Percentiles rank a stretch among this genome's conserved stretches.
These are phyloP conservation scores for Mycena capillaripes DNA, from an alignment of 768 basidiomycete species.

Conservation along the genomic window DNA sequence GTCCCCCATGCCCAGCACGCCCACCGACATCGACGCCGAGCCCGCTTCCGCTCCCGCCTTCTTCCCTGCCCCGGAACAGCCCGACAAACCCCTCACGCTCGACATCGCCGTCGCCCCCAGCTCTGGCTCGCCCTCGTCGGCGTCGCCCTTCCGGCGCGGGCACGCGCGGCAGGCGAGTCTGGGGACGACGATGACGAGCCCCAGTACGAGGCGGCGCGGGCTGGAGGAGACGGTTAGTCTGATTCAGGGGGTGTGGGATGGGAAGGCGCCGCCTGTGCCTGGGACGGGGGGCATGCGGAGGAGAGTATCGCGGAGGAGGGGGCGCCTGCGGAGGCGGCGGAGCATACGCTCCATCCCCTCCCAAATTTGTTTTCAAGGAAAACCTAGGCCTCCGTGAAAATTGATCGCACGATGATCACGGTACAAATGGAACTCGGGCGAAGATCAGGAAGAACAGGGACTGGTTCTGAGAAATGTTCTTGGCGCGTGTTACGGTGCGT, in stretches of 20 bases:
- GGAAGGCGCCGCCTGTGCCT: constrained; percentile 56
- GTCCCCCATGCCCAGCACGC: constrained; percentile 50
- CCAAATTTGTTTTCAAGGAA: no score
- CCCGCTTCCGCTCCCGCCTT: constrained; percentile 35
- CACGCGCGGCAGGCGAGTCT: constrained; percentile 86
- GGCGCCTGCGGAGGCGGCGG: background rate
- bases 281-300: constrained; percentile 28
- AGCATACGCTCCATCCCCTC: no score
- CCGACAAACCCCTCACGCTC: constrained; percentile 47
- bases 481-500: constrained; percentile 14
- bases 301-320: constrained; percentile 10
- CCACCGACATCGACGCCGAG: constrained; percentile 58
- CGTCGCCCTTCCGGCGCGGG: constrained; percentile 73
- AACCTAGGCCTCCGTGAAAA: no score
- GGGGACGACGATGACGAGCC: constrained; percentile 96
- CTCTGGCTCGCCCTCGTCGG: constrained; percentile 4
- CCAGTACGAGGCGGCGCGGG: constrained; percentile 91
- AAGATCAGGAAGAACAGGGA: background rate
- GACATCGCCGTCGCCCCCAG: background rate
- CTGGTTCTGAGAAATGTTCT: constrained; percentile 12
- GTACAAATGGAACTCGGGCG: background rate
- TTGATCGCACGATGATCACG: no score
- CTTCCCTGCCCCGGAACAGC: no score
- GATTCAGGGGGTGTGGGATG: constrained; percentile 94
- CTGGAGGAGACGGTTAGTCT: constrained; percentile 96